Percentiles rank a stretch among this genome's conserved stretches.
Conservation (phyloP, 768 basidiomycete genomes). For the Boletus bicolor region DNA sequence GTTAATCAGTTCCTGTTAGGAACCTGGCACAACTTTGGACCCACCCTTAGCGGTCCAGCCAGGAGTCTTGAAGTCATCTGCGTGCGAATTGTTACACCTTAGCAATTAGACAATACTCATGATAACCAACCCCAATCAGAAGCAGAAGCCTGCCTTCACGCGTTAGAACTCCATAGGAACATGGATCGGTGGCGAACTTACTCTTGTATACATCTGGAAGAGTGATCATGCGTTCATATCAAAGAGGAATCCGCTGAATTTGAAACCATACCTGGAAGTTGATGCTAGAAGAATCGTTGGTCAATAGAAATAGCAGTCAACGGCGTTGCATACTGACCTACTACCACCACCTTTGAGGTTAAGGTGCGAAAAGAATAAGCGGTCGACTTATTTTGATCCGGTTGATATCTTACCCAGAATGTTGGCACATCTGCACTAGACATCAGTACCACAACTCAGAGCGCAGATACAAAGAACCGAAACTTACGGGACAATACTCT, state of each 20-base stretch:
- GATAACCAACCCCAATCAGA: conserved; percentile 60
- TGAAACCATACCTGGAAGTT: conserved; percentile 51
- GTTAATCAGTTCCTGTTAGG: background rate
- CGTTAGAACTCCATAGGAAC: background rate
- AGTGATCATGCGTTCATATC: background rate
- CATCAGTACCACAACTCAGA: background rate
- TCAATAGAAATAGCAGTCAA: background rate
- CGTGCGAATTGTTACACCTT: background rate
- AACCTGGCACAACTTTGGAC: conserved; percentile 2
- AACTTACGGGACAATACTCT: conserved; percentile 64
- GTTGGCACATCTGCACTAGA: conserved; percentile 53
- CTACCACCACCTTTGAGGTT: conserved; percentile 46
- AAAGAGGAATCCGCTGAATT: background rate
- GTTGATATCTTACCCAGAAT: conserved; percentile 43
- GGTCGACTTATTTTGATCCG: background rate
- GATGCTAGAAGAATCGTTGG: conserved; percentile 42
- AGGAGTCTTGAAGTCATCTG: conserved; percentile 70
- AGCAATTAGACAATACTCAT: background rate
- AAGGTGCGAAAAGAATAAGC: background rate
- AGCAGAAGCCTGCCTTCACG: conserved; percentile 50
- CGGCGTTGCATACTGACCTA: conserved; percentile 37
- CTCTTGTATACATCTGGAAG: conserved; percentile 60
- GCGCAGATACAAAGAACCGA: background rate
- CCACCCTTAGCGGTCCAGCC: conserved; percentile 66
- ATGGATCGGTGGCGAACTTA: conserved; percentile 17